Conservation (phyloP, 163 green algal genomes). For the Chlorella variabilis region DNA sequence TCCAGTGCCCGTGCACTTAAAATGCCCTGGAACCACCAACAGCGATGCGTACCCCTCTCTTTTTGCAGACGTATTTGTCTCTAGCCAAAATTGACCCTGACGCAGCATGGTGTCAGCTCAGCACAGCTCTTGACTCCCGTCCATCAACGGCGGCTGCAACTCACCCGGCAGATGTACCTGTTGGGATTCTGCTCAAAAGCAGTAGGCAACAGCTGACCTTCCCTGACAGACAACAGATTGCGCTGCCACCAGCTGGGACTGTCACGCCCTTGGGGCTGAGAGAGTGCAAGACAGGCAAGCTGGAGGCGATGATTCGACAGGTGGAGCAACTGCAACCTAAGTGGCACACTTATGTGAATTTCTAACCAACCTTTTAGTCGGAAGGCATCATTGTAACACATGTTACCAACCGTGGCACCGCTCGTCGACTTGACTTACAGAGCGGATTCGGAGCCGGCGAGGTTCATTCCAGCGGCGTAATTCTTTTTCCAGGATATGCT, state of each 20-base stretch:
- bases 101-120: conserved; percentile 51
- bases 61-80: conserved; percentile 44
- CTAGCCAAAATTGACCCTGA: conserved; percentile 51
- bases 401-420: no score
- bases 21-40: no score
- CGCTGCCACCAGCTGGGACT: no score
- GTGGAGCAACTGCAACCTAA: not conserved
- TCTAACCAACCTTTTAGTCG: no score
- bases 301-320: not conserved
- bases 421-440: no score
- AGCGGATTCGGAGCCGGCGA: no score
- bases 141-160: no score
- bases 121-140: not conserved
- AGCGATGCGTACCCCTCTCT: no score
- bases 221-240: not conserved
- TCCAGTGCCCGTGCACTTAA: no score
- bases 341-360: not conserved
- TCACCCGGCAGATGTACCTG: not conserved
- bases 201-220: not conserved
- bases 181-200: not conserved
- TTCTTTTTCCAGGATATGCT: no score
- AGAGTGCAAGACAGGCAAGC: not conserved
- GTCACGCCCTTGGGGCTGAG: not conserved
- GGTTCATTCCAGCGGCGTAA: no score
- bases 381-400: no score